Conservation (phyloP, 2,329 filamentous ascomycete species). For the Iodosphaeria phyllophila region DNA sequence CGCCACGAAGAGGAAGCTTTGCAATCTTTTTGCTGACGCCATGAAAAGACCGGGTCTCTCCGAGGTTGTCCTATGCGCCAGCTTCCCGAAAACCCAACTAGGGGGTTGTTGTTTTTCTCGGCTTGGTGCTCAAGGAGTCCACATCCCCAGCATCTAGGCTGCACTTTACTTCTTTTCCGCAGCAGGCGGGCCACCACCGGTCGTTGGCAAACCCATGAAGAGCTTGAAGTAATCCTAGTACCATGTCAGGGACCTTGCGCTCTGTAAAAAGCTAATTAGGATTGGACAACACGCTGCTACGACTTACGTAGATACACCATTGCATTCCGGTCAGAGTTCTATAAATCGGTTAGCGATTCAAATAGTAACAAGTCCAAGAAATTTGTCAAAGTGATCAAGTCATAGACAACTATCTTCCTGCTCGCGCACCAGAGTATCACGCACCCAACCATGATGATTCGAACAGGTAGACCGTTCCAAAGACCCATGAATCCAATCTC, state of each 20-base stretch:
- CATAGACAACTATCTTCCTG: no score
- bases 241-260: slow-evolving; percentile 7
- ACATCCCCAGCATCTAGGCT: background rate
- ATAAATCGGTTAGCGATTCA: no score
- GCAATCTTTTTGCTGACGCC: no score
- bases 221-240: slow-evolving; percentile 68
- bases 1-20: no score
- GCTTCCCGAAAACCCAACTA: no score
- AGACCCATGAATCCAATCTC: slow-evolving; percentile 78
- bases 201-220: slow-evolving; percentile 73
- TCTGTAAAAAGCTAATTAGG: background rate
- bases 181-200: slow-evolving; percentile 43
- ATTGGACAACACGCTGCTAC: background rate
- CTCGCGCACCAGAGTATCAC: no score
- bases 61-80: no score
- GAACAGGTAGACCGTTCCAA: slow-evolving; percentile 75
- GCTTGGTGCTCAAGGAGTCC: no score
- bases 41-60: no score
- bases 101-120: no score
- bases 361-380: no score
- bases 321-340: slow-evolving; percentile 67
- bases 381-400: no score
- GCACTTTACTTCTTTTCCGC: slow-evolving; percentile 24
- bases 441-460: slow-evolving; percentile 83
- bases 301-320: slow-evolving; percentile 78